Evolutionary conservation across 108 stramenopile species (phyloP), one percentile per base, ranked within the genome.

Genomic region (Fistulifera solaris): DNA sequence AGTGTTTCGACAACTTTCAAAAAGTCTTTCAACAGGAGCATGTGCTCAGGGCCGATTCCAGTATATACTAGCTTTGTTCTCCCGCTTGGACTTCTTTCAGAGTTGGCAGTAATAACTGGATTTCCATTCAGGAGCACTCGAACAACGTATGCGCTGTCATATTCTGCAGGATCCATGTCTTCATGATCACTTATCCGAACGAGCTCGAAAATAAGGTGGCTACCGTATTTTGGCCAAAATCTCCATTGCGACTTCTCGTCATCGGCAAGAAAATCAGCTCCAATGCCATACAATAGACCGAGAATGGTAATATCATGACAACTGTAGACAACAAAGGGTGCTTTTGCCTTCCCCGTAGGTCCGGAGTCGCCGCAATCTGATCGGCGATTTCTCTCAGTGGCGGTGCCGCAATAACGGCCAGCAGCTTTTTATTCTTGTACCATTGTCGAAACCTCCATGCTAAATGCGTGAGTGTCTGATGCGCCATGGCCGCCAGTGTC

Each of bases 241-340:
- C 58, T 17, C 61, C 52, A 59, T 6, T 58, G 27, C 6, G 25
- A 24, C 7, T 8, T 52, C 3, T 61, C 35, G 47, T 66, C 67
- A 15, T 56, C 63, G 42, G 50, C 70, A 38, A 83, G 49, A 63
- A 84, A 84, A 40, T 81, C 80, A 1, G 80, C 78, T 10, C 80
- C 78, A 18, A 88, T 62, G 0, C 72, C 83, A 58, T 88, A 88
- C 23, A 88, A 64, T 16, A 88, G 40, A 3, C 73, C 75, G 10
- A 88, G 41, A 38, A 88, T 54, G 7, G 87, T 88, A 13, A 88
- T 80, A 47, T 88, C 87, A 56, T 88, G 87, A 54, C 81, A 80
- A 25, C 78, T 74, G 58, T 84, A 88, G 8, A 84, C 45, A 1
- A 62, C 65, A 51, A 88, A 83, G 6, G 83, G 38, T 44, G 63